Evolutionary conservation across 2,329 filamentous ascomycete genomes (phyloP), one percentile per base, ranked within the genome.

Genomic region (Trichoderma pleuroti): DNA sequence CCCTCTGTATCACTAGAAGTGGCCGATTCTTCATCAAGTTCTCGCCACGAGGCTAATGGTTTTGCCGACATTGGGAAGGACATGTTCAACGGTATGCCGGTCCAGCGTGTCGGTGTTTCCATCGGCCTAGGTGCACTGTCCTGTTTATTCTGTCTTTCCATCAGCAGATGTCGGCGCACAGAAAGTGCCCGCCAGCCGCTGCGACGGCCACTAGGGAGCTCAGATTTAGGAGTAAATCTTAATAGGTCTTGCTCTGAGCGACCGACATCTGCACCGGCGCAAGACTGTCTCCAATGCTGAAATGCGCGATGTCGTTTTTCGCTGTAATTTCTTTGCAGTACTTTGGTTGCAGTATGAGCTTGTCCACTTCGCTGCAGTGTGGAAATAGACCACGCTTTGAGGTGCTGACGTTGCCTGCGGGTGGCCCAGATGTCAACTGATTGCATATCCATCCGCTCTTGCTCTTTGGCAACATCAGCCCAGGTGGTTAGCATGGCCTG

Each of bases 41-140:
- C 80, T 63, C 73, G 76, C 16, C 81, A 72, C 16, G 79, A 73
- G 18, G 77, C 75, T 74, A 81, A 80, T 16, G 75, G 74, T 30
- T 75, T 76, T 26, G 76, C 68, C 11, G 75, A 72, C 26, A 78
- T 49, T 3, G 76, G 74, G 34, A 78, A 80, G 8, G 79, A 76
- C 72, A 82, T 78, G 6, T 81, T 78, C 34, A 81, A 77, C 8
- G 81, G 77, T 64, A 81, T 77, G 4, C 84, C 82, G 3, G 82
- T 84, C 80, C 83, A 82, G 63, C 82, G 82, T n/a, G 83, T 85
- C 2, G 84, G 84, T 9, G 84, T 86, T 61, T 81, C 80, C 16
- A 82, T 69, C 8, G 75, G 70, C 59, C 72, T 76, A 24, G 71
- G 69, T 1, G 72, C 60, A 39, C 74, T 73, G 46, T 76, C 75